Base-by-base conservation (phyloP, 2,329 filamentous ascomycete species). In the Claviceps fusiformis region DNA sequence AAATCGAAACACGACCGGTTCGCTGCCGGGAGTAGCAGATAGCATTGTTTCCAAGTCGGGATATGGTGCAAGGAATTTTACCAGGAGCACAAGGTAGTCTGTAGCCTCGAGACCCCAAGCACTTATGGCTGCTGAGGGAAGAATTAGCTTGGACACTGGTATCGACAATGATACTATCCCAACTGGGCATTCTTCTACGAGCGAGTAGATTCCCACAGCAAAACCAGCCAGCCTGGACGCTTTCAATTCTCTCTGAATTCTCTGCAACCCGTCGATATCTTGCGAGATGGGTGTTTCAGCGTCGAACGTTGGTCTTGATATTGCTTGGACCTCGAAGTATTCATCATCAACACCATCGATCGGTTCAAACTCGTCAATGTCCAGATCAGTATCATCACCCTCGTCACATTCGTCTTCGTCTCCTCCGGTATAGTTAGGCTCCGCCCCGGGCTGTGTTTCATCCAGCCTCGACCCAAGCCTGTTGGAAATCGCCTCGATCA, bases 61-160 rank as follows among this genome's bases (percentile, higher is more conserved):
- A 67, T 95, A 95, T 0, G 73, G 75, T n/a, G 68, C 67, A 0
- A 75, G 70, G 59, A 86, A 86, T 41, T 78, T 78, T 47, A 93
- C 77, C 27, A 95, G 72, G 5, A 95, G 73, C 5, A 92, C 78
- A 44, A 95, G 67, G 62, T 92, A 91, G 39, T 90, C 84, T 0
- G 74, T 68, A 0, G 75, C 69, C 15, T 78, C 69, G 11, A 95
- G 67, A 57, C 85, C 78, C 90, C 90, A 95, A 1, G 89, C 87
- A 62, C 85, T 77, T 68, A 89, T 79, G 0, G 82, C 83, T 63
- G 91, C 87, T 43, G 85, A 77, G 0, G 87, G 85, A 13, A 95
- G 79, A 0, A 79, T 82, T 1, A 95, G 77, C 61, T 86, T 86
- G 4, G 77, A 73, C 35, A 87, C 79, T 4, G 81, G 82, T 35